Conservation (phyloP, 164 flowering plant species). For the Umbilicus rupestris region DNA sequence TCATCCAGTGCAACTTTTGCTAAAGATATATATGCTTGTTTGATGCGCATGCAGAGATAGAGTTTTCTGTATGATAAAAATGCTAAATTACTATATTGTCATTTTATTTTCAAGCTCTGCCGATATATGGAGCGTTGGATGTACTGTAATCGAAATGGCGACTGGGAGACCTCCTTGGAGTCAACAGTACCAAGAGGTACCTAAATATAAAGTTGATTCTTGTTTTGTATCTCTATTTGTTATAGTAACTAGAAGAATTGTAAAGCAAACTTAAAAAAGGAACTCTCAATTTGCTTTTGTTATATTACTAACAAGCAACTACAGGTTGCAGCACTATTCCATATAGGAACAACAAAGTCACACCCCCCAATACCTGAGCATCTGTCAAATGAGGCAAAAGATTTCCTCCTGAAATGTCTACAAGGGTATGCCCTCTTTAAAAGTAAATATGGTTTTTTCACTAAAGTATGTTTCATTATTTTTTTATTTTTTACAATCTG, state of each 20-base stretch:
- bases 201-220: neutral
- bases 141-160: conserved; percentile 98
- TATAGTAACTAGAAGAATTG: neutral
- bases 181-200: conserved; percentile 88
- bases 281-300: neutral
- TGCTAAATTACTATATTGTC: conserved; percentile 8
- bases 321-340: conserved; percentile 90
- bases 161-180: conserved; percentile 99
- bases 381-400: conserved; percentile 80
- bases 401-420: conserved; percentile 77
- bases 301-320: conserved; percentile 12
- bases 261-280: neutral
- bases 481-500: neutral
- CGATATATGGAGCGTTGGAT: conserved; percentile 99
- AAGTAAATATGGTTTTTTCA: neutral
- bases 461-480: neutral
- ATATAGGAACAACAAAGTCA: conserved; percentile 86
- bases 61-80: neutral
- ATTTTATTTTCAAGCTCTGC: conserved; percentile 53
- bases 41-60: neutral
- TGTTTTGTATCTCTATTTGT: neutral
- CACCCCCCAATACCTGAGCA: conserved; percentile 97
- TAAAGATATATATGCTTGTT: neutral
- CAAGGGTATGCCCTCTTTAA: conserved; percentile 45
- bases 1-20: neutral